Evolutionary conservation across 2,329 filamentous ascomycete genomes (phyloP).

Genomic region (Ophiostoma triangulosporum): DNA sequence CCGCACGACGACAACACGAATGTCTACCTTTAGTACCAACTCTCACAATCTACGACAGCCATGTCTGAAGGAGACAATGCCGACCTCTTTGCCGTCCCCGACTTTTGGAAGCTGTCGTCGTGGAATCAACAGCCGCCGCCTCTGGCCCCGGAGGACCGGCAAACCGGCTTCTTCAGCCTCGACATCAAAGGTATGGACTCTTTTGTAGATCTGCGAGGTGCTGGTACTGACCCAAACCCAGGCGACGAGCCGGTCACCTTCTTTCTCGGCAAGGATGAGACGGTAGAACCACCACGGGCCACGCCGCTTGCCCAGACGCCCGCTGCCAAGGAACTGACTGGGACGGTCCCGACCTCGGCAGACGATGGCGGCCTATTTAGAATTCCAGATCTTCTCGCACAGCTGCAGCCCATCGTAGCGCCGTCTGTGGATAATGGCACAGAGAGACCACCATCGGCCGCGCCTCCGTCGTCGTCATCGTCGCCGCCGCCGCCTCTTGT

Average conservation of each 20-base stretch:
- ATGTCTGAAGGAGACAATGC: constrained; percentile 19
- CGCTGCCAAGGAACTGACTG: neutral
- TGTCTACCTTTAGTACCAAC: neutral
- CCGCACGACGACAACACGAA: neutral
- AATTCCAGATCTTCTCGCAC: constrained; percentile 21
- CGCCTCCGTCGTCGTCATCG: neutral
- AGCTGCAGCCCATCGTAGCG: neutral
- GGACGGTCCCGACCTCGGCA: neutral
- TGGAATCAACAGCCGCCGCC: constrained; percentile 25
- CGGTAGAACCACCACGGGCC: neutral
- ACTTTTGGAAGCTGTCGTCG: constrained; percentile 44
- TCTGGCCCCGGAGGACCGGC: neutral
- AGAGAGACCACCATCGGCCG: neutral
- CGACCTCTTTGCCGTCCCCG: constrained; percentile 49
- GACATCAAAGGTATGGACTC: constrained; percentile 21
- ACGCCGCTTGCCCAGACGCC: neutral
- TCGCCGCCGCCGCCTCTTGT: neutral
- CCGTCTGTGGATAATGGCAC: neutral
- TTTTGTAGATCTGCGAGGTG: neutral
- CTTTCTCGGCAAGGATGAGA: constrained; percentile 11
- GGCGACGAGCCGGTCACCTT: constrained; percentile 2
- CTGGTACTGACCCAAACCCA: neutral
- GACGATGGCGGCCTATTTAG: constrained; percentile 28
- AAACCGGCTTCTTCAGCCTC: constrained; percentile 29
- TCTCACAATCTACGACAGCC: constrained; percentile 5